Base-by-base conservation (phyloP, 768 basidiomycete genomes). In the Boletales sp. region DNA sequence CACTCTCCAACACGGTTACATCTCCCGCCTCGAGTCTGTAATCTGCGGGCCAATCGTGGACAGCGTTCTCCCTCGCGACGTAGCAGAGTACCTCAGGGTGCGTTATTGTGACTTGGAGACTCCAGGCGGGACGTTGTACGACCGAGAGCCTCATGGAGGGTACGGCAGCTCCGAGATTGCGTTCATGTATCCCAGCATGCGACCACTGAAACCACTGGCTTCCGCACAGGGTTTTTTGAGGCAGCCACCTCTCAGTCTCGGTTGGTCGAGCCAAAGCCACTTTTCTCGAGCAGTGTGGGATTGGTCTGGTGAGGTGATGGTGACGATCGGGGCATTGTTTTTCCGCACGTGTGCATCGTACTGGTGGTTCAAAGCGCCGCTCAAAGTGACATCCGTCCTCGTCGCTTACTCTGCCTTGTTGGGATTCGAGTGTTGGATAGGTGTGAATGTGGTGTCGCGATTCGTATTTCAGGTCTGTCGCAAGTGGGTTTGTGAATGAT, bases 331-430 rank as follows among this genome's bases (percentile, higher is more conserved):
- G 11, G 14, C 12, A 17, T 28, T 54, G 4, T 33, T 54, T n/a
- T n/a, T 41, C 5, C 34, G 46, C 31, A 44, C 34, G 18, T 58
- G 30, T 1, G 42, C 38, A 11, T 46, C 42, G 19, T 46, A 37
- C 40, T 51, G 46, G 46, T 58, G 53, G 50, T 59, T 55, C 34
- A 25, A 28, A n/a, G 36, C 36, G 13, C 53, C 53, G 7, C 30
- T 48, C 9, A 28, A 25, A 12, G 28, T 37, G 39, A 44, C 41
- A 2, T 47, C 50, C 15, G 8, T 46, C 25, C 15, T 59, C 6
- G 47, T 32, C 5, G 8, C 34, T 2, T 41, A 28, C 33, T 12
- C n/a, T 41, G 25, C 10, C 15, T 7, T 48, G 41, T 39, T 17
- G 35, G 40, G 17, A 3, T 10, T 46, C 10, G 41, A 18, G 1